Evolutionary conservation across 169 alveolate genomes (phyloP).

Genomic region (Fabrea salina): DNA sequence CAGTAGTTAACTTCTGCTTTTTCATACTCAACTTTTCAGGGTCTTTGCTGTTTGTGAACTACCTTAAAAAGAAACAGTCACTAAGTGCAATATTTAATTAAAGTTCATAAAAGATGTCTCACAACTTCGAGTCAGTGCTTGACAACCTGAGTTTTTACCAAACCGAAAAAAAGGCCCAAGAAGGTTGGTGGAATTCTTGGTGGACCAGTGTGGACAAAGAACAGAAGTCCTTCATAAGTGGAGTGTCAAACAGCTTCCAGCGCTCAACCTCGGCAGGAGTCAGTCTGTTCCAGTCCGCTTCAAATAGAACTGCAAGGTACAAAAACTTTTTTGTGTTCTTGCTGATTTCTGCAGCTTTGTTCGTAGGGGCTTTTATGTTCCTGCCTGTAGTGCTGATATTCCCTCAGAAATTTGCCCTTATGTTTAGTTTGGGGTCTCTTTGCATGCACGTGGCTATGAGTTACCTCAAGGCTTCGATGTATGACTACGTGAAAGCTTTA

Average conservation of each 20-base stretch:
- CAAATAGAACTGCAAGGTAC: constrained; percentile 15
- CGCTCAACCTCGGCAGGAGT: neutral
- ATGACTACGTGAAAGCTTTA: constrained; percentile 24
- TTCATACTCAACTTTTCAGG: neutral
- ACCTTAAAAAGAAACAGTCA: neutral
- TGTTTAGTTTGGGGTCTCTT: constrained; percentile 6
- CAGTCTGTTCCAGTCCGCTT: neutral
- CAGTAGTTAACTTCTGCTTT: constrained; percentile 16
- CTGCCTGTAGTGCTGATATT: constrained; percentile 14
- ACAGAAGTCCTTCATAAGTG: neutral
- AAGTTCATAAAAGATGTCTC: too few relatives aligned
- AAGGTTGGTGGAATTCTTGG: neutral
- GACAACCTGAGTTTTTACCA: constrained; percentile 22
- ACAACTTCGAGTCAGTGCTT: constrained; percentile 7
- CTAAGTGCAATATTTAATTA: too few relatives aligned
- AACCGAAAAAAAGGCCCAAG: neutral
- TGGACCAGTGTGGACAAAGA: neutral
- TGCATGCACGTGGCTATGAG: constrained; percentile 32
- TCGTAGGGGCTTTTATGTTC: constrained; percentile 11
- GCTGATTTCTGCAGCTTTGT: neutral
- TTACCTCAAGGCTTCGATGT: neutral
- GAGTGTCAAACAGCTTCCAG: neutral
- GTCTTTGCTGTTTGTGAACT: neutral
- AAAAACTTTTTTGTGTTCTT: constrained; percentile 18
- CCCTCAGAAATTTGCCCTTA: constrained; percentile 32